Percentiles rank a stretch among this genome's conserved stretches.
Evolutionary conservation across 2,329 filamentous ascomycete genomes (phyloP).

Genomic region (Drechslera avenae): DNA sequence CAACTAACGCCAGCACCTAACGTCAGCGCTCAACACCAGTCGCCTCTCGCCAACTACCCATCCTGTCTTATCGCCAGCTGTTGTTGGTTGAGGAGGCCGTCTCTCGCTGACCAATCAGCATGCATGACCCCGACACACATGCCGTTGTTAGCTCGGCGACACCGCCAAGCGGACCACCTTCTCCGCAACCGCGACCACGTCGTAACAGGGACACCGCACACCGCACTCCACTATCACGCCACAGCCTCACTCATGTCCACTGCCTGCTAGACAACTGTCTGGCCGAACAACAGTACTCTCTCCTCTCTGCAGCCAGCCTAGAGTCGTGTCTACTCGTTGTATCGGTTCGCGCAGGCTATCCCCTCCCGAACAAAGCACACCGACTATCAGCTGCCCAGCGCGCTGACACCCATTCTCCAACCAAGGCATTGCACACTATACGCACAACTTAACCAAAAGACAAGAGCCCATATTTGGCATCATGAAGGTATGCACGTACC

Average conservation of each 20-base stretch:
- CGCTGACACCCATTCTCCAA: slow-evolving; percentile 20
- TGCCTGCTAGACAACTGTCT: slow-evolving; percentile 49
- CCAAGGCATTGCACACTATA: slow-evolving; percentile 7
- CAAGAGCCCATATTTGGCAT: slow-evolving; percentile 18
- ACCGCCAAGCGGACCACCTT: slow-evolving; percentile 26
- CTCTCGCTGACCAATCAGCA: slow-evolving; percentile 34
- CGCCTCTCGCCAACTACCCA: slow-evolving; percentile 30
- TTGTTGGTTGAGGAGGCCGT: slow-evolving; percentile 39
- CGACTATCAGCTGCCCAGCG: slow-evolving; percentile 29
- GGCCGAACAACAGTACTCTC: slow-evolving; percentile 45
- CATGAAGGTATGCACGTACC: slow-evolving; percentile 48
- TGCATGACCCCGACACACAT: slow-evolving; percentile 26
- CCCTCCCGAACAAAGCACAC: slow-evolving; percentile 39
- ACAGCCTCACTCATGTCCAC: slow-evolving; percentile 32
- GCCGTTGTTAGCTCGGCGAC: slow-evolving; percentile 31
- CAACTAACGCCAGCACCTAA: slow-evolving; percentile 24
- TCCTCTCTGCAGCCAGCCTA: slow-evolving; percentile 51
- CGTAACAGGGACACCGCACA: slow-evolving; percentile 30
- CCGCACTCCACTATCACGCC: slow-evolving; percentile 28
- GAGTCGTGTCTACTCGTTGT: slow-evolving; percentile 48
- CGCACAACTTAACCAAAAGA: background rate
- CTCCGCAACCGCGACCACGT: slow-evolving; percentile 36
- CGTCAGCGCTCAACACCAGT: slow-evolving; percentile 41
- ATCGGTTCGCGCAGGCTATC: slow-evolving; percentile 43
- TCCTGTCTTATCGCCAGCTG: slow-evolving; percentile 25